Base-by-base conservation (phyloP, 352 stramenopile genomes). In the Elongisporangium undulatum region DNA sequence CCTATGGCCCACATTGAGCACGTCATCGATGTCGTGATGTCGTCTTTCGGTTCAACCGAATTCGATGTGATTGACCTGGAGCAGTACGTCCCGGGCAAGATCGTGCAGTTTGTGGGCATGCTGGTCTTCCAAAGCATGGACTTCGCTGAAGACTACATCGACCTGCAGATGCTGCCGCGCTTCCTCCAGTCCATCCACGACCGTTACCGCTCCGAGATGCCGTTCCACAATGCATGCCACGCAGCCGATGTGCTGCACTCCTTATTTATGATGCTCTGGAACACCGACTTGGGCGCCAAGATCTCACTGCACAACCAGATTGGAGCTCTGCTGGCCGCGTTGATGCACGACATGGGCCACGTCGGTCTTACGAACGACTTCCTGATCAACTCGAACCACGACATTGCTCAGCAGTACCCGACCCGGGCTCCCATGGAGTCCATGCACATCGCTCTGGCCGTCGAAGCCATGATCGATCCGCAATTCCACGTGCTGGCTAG, bases 291-390 rank as follows among this genome's bases (percentile, higher is more conserved):
- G 20, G 67, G 73, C 7, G 66, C 71, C 9, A 82, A 82, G 29
- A 74, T 91, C 24, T 72, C 74, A 0, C 53, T 68, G 52, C 76
- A 89, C 68, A 89, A 90, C 58, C 79, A 92, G 62, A 74, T 92
- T 21, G 82, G 74, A 7, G 81, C 75, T 1, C 61, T 94, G 9
- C 65, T 94, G n/a, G 85, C 78, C 1, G 85, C 85, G 3, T 68
- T 92, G 50, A 90, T 92, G 77, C 85, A 94, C 52, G 85, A 94
- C 65, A 80, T 91, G 51, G 80, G 89, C 48, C 85, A 94, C 63
- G 66, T 89, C 52, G 84, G 84, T 9, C 68, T 91, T 19, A 90
- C 72, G 17, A 94, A 94, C 69, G 78, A 90, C 55, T 94, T 89
- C 55, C 53, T 94, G 22, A 76, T 89, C 49, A 86, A 89, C 61